phyloP scores from a whole-genome alignment of 495 filamentous ascomycete species.

The Niebla homalea region DNA sequence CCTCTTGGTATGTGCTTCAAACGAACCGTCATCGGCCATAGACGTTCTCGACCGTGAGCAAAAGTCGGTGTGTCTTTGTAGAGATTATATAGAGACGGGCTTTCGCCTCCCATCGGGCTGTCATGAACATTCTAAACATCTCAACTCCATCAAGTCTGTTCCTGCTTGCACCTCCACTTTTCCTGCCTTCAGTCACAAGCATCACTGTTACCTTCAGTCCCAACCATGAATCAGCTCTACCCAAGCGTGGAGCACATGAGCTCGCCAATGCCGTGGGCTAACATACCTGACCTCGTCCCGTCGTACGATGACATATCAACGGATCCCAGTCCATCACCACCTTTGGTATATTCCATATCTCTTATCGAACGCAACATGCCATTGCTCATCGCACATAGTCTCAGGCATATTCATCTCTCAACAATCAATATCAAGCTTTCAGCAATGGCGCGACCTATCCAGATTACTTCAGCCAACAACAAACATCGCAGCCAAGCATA shows the following conservation, averaged over 20 bases:
- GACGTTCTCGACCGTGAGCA: neutral
- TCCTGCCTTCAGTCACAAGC: neutral
- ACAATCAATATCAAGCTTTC: constrained; percentile 4
- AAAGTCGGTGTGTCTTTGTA: constrained; percentile 11
- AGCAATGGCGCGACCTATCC: constrained; percentile 3
- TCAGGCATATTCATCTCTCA: constrained; percentile 12
- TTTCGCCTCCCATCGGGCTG: neutral
- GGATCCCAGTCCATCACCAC: constrained; percentile 17
- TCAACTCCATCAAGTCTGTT: neutral
- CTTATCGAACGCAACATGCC: neutral
- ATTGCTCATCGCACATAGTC: neutral
- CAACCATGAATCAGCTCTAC: constrained; percentile 10
- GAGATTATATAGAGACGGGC: constrained; percentile 7
- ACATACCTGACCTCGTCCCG: constrained; percentile 14
- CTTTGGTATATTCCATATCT: constrained; percentile 8
- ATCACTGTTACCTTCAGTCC: neutral
- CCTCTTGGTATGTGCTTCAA: constrained; percentile 7
- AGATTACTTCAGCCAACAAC: constrained; percentile 10
- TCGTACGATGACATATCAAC: constrained; percentile 16
- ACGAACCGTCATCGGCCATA: neutral
- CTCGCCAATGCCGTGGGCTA: constrained; percentile 12
- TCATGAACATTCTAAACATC: neutral
- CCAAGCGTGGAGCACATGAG: constrained; percentile 6
- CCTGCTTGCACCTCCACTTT: neutral
- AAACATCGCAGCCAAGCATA: constrained; percentile 4